Evolutionary conservation across 2,329 filamentous ascomycete genomes (phyloP).

Genomic region (Arthrobotrys musiformis): DNA sequence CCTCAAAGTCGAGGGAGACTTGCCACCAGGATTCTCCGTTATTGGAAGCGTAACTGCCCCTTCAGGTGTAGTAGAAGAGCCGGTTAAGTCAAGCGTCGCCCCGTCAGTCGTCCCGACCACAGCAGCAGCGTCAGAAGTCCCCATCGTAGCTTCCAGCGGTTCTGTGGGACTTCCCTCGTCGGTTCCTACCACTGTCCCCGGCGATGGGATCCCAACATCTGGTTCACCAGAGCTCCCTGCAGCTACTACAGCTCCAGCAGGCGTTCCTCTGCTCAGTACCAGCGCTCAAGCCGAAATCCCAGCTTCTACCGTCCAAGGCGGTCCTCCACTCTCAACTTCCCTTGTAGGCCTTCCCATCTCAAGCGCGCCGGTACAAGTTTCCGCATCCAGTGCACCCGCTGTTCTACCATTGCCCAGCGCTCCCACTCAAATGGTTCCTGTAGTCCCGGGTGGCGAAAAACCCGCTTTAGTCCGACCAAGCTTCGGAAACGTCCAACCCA

Average conservation of each 20-base stretch:
- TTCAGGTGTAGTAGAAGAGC: not conserved
- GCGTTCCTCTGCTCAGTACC: too few relatives aligned
- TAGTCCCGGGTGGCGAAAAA: not conserved
- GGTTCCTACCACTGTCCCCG: not conserved
- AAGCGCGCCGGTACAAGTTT: not conserved
- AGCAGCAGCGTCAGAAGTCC: not conserved
- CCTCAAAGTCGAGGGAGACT: constrained; percentile 20
- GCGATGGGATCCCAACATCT: not conserved
- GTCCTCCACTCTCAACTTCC: not conserved
- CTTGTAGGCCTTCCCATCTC: not conserved
- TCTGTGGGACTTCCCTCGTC: not conserved
- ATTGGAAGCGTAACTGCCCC: not conserved
- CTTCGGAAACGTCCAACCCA: not conserved
- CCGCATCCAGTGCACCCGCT: constrained; percentile 1
- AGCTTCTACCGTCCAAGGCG: not conserved
- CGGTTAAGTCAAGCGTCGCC: not conserved
- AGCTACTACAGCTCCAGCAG: too few relatives aligned
- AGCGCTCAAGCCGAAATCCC: not conserved
- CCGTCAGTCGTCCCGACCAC: not conserved
- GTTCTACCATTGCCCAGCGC: not conserved
- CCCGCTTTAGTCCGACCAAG: not conserved
- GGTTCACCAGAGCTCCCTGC: not conserved
- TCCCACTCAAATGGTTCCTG: not conserved
- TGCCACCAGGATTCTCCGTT: constrained; percentile 42
- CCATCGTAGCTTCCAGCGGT: not conserved